Conservation (phyloP, 2,329 filamentous ascomycete genomes). For the Stenocarpella maydis region DNA sequence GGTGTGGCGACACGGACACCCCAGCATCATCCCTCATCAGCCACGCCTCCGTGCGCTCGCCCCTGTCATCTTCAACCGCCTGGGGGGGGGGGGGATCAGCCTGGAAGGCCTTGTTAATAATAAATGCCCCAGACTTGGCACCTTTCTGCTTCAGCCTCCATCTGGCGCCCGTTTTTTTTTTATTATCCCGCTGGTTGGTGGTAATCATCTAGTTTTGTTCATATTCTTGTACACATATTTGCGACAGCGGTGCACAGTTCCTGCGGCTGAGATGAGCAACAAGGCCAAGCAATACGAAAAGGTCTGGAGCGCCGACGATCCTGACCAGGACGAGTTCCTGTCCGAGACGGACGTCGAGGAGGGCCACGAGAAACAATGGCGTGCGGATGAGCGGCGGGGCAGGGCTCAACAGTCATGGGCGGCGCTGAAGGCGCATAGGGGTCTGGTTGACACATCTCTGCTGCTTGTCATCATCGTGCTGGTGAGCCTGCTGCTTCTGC, state of each 20-base stretch:
- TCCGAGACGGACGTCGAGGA: slow-evolving; percentile 48
- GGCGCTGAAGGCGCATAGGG: slow-evolving; percentile 40
- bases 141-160: background rate
- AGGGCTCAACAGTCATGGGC: slow-evolving; percentile 33
- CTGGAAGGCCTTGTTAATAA: slow-evolving; percentile 4
- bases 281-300: slow-evolving; percentile 37
- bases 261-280: background rate
- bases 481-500: slow-evolving; percentile 39
- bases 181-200: background rate
- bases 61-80: background rate
- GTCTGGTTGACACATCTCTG: slow-evolving; percentile 45
- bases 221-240: background rate
- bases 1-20: slow-evolving; percentile 10
- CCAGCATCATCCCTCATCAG: background rate
- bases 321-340: slow-evolving; percentile 41
- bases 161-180: background rate
- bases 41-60: background rate
- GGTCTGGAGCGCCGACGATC: slow-evolving; percentile 41
- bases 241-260: too few species aligned
- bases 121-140: slow-evolving; percentile 24
- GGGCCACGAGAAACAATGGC: slow-evolving; percentile 44
- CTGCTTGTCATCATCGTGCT: slow-evolving; percentile 45
- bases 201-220: background rate
- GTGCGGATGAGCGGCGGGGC: slow-evolving; percentile 33
- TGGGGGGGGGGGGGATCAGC: background rate